Percentiles rank a stretch among this genome's conserved stretches.
phyloP scores from a whole-genome alignment of 441 rosid genomes.

The Pelargonium australe region DNA sequence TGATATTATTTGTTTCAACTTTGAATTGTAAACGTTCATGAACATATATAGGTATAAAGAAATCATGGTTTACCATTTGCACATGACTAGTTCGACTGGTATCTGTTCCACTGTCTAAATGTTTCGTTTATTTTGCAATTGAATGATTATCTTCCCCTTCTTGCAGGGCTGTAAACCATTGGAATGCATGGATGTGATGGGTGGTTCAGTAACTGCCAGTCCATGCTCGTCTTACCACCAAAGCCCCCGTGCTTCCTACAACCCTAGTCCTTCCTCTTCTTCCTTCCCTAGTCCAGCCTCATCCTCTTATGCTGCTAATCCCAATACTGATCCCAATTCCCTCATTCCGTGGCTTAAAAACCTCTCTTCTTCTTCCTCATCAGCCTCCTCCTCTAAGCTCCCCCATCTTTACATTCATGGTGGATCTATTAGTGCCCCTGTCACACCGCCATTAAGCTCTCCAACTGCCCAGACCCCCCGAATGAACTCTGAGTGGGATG shows the following conservation, averaged over 20 bases:
- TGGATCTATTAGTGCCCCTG: slow-evolving; percentile 72
- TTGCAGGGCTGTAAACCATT: slow-evolving; percentile 55
- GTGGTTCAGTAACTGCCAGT: slow-evolving; percentile 46
- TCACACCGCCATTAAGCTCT: slow-evolving; percentile 67
- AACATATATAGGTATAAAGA: background rate
- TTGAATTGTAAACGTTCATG: background rate
- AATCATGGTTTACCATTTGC: background rate
- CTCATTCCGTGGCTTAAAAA: slow-evolving; percentile 69
- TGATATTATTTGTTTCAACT: background rate
- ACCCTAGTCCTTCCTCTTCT: slow-evolving; percentile 50
- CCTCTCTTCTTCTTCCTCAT: slow-evolving; percentile 57
- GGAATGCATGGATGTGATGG: slow-evolving; percentile 46
- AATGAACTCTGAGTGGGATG: slow-evolving; percentile 38
- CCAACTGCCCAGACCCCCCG: slow-evolving; percentile 59
- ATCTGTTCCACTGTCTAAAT: background rate
- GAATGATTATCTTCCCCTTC: slow-evolving; percentile 11
- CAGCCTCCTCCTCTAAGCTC: slow-evolving; percentile 46
- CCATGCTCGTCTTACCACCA: slow-evolving; percentile 63
- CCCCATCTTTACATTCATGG: slow-evolving; percentile 52
- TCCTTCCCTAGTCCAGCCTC: slow-evolving; percentile 60
- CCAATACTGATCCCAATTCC: slow-evolving; percentile 43
- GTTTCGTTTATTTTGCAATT: background rate
- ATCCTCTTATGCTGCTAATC: slow-evolving; percentile 44
- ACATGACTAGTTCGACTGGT: no score
- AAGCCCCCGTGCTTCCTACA: slow-evolving; percentile 46